Conservation (phyloP, 441 rosid species). For the Eruca vesicaria region DNA sequence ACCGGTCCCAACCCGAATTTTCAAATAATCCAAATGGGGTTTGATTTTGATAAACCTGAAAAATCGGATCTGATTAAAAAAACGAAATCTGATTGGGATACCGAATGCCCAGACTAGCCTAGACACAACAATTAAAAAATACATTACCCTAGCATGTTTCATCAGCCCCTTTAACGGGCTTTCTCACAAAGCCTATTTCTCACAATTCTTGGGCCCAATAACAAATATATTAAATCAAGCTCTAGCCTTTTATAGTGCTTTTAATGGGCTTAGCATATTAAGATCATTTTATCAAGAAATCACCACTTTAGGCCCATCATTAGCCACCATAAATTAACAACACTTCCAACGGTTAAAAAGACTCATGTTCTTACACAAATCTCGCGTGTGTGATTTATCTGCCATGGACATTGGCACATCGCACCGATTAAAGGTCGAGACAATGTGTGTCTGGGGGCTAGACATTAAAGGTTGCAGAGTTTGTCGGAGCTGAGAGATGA, state of each 20-base stretch:
- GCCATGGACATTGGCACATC: neutral
- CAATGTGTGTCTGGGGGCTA: neutral
- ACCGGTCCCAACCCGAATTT: too few relatives aligned
- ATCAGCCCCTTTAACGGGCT: too few relatives aligned
- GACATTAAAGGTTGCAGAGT: neutral
- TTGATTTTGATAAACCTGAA: too few relatives aligned
- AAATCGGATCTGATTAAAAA: too few relatives aligned
- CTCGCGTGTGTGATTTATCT: neutral
- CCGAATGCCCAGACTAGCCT: too few relatives aligned
- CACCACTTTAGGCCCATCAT: neutral
- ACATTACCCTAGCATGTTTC: too few relatives aligned
- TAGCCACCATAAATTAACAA: neutral
- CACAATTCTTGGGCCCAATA: too few relatives aligned
- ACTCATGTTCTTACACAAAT: neutral
- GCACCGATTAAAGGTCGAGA: neutral
- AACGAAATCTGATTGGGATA: too few relatives aligned
- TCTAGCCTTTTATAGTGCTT: neutral
- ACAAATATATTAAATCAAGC: neutral
- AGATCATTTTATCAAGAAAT: neutral
- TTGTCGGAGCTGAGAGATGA: constrained; percentile 7
- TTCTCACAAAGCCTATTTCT: too few relatives aligned
- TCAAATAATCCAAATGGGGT: too few relatives aligned
- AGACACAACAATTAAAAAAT: neutral
- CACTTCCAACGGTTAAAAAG: too few relatives aligned
- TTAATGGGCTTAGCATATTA: neutral